Base-by-base conservation (phyloP, 2,329 filamentous ascomycete species). In the Diaporthe eres region DNA sequence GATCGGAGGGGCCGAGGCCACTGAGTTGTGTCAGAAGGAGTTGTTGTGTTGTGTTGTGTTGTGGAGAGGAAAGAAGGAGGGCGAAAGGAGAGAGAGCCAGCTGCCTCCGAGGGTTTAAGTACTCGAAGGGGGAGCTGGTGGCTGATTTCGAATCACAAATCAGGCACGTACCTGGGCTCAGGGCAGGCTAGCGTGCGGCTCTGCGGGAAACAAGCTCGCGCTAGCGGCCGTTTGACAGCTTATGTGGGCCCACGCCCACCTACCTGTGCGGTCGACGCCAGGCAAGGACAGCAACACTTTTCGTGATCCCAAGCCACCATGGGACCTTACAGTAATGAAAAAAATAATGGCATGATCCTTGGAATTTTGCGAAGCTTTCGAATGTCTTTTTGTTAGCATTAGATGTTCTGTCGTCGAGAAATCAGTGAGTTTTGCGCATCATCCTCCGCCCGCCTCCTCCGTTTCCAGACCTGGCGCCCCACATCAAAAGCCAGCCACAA, bases 1-100 rank as follows among this genome's bases (percentile, higher is more conserved):
- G 60, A 37, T 15, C 61, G 61, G 61, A 65, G 61, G 61, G 61
- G 61, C 61, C 42, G 61, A 65, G 25, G 61, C 61, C 42, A 31
- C 42, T 65, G 61, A 65, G 61, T n/a, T 65, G 61, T 65, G 61
- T n/a, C 42, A 49, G 42, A 6, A 49, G 39, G 2, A 42, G 25
- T 4, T 65, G 60, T 65, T 39, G 42, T 42, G 39, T 28, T 65
- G 60, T 65, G 61, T 34, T 42, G 22, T 44, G 57, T 25, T 61
- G 57, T 44, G 58, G 2, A 10, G n/a, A 42, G 34, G 34, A 13
- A 44, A 0, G 9, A 34, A 4, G 61, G 25, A 31, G 34, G 42
- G 42, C 9, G 17, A 4, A 3, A 17, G 25, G 53, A 31, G 53
- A 31, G n/a, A 28, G 2, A 49, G 42, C 4, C 42, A 34, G 42